Evolutionary conservation across 352 stramenopile genomes (phyloP).

Genomic region (Thraustochytrium sp.): DNA sequence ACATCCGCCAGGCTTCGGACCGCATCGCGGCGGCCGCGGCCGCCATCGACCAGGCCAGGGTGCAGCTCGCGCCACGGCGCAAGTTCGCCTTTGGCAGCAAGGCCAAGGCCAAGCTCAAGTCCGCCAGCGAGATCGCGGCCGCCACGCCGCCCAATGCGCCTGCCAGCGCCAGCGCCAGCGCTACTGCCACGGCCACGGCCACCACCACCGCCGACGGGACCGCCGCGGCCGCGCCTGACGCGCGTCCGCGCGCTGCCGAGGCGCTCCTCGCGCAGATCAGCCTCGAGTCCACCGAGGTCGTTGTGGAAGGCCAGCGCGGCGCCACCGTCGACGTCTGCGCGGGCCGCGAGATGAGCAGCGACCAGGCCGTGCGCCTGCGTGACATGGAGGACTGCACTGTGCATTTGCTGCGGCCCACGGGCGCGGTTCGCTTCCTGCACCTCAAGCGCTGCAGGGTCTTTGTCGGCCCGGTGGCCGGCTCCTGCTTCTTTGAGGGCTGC

Average conservation of each 20-base stretch:
- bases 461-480: conserved; percentile 67
- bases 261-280: conserved; percentile 61
- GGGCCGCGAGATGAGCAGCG: conserved; percentile 47
- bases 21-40: conserved; percentile 62
- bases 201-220: neutral
- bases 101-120: neutral
- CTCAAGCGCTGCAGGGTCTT: conserved; percentile 68
- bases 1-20: conserved; percentile 68
- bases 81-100: conserved; percentile 68
- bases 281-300: conserved; percentile 60
- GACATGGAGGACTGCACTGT: conserved; percentile 66
- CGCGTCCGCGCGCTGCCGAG: conserved; percentile 46
- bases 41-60: conserved; percentile 62
- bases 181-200: neutral
- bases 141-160: neutral
- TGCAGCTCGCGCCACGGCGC: conserved; percentile 67
- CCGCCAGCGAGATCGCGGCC: neutral
- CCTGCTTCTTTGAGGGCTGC: conserved; percentile 73
- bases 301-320: conserved; percentile 63
- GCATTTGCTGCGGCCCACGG: conserved; percentile 62
- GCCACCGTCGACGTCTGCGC: conserved; percentile 40
- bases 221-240: neutral
- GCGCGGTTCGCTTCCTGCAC: conserved; percentile 63
- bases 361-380: conserved; percentile 66
- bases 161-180: neutral